Conservation (phyloP, 1,284 basidiomycete genomes). For the Hemileia vastatrix region DNA sequence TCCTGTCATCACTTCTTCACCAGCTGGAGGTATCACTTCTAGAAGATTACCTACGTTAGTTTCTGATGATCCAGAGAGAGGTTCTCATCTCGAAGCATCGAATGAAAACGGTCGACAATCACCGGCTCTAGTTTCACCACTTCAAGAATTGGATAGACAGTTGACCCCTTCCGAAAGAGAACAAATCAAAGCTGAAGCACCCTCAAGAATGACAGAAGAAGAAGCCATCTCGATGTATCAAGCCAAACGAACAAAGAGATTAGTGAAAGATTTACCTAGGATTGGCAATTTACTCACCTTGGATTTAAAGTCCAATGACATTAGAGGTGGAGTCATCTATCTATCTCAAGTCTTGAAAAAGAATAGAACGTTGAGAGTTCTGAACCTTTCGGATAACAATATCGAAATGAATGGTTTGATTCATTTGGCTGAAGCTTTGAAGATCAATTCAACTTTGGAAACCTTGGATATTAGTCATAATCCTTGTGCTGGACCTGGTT, state of each 20-base stretch:
- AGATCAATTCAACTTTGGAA: constrained; percentile 74
- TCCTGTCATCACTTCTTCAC: constrained; percentile 33
- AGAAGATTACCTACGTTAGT: constrained; percentile 30
- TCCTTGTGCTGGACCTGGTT: constrained; percentile 74
- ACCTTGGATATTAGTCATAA: constrained; percentile 88
- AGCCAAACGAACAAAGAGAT: constrained; percentile 13
- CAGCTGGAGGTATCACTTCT: constrained; percentile 34
- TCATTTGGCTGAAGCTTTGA: constrained; percentile 71
- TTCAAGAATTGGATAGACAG: constrained; percentile 25
- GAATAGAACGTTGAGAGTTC: constrained; percentile 83
- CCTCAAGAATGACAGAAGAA: no score
- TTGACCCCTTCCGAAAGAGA: no score
- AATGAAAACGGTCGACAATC: neutral
- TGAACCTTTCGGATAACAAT: constrained; percentile 87
- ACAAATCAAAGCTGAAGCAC: no score
- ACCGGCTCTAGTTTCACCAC: neutral
- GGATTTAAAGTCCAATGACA: constrained; percentile 83
- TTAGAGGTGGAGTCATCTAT: constrained; percentile 73
- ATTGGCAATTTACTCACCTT: constrained; percentile 75
- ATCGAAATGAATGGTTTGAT: constrained; percentile 73
- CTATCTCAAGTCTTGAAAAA: constrained; percentile 89
- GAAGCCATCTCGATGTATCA: constrained; percentile 28
- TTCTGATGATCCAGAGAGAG: constrained; percentile 18
- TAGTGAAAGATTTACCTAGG: constrained; percentile 64
- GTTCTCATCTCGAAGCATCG: neutral